Base-by-base conservation (phyloP, 805 yeast genomes). In the Kluyveromyces lactis region DNA sequence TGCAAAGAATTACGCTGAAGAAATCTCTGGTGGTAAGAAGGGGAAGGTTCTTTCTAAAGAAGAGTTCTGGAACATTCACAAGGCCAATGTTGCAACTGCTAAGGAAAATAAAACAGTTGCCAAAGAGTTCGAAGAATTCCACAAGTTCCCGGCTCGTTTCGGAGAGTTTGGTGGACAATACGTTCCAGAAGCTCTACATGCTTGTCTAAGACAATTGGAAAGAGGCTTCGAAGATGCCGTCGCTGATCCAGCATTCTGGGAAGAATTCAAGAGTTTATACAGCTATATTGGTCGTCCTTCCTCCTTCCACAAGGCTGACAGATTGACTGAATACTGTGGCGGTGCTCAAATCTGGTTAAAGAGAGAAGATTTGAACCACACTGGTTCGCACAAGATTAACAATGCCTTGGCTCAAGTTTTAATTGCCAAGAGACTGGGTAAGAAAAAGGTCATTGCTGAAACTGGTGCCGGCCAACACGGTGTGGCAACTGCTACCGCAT, bases 111-210 rank as follows among this genome's bases (percentile, higher is more conserved):
- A 46, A 15, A 51, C 50, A 16, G 43, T 53, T 7, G 47, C 61
- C 13, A 44, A 51, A 28, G 55, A 57, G 5, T 73, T 75, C 46
- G 69, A 69, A 42, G 92, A 82, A 60, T 44, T 47, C 4, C 92
- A 83, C 56, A 73, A 76, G 46, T 83, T 74, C 58, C 73, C 78
- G 49, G 81, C 90, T 42, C 72, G 82, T 46, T 90, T 90, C 53
- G 99, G 97, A 55, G 87, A 79, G 36, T 94, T 86, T 58, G 99
- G 99, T 60, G 99, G 99, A 44, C 98, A 92, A 68, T 92, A 86
- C 58, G 98, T 92, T 30, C 99, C 99, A 29, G 99, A 92, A 69
- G 86, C 95, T 17, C 68, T 92, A 55, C 90, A 89, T 64, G 76
- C 95, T 32, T 90, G 97, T 68, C 72, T 92, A 51, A 75, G 79